Percentiles rank a stretch among this genome's conserved stretches.
Conservation (phyloP, 352 stramenopile species). For the Plasmopara viticola region DNA sequence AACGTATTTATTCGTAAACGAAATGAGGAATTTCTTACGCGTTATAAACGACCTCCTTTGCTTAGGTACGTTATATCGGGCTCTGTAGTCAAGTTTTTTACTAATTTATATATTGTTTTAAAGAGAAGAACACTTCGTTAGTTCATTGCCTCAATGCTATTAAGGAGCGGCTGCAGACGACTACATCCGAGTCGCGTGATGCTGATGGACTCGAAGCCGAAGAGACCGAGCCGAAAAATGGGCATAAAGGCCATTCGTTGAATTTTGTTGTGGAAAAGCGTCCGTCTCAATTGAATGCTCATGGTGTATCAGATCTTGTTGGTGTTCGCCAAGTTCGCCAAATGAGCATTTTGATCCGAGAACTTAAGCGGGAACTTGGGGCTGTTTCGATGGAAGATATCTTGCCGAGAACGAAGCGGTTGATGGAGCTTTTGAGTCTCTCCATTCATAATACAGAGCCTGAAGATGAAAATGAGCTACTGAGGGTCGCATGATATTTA, state of each 20-base stretch:
- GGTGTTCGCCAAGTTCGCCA: constrained; percentile 68
- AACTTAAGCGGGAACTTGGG: constrained; percentile 72
- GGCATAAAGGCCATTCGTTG: constrained; percentile 6
- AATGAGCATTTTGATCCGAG: constrained; percentile 63
- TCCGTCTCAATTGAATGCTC: constrained; percentile 6
- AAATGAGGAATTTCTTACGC: constrained; percentile 83
- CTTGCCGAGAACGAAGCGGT: constrained; percentile 57
- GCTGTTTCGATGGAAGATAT: constrained; percentile 70
- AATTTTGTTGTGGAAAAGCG: constrained; percentile 69
- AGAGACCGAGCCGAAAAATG: constrained; percentile 15
- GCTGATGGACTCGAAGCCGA: constrained; percentile 2
- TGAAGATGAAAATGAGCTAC: constrained; percentile 16
- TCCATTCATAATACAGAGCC: constrained; percentile 46
- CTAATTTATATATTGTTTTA: not conserved
- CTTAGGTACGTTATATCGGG: constrained; percentile 43
- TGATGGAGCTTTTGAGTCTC: constrained; percentile 78
- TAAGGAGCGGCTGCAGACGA: constrained; percentile 27
- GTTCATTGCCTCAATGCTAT: constrained; percentile 46
- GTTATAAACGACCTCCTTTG: constrained; percentile 48
- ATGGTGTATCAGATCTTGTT: constrained; percentile 24
- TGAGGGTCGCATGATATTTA: not conserved
- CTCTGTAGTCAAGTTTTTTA: not conserved
- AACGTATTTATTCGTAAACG: constrained; percentile 79
- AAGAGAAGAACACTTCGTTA: constrained; percentile 43
- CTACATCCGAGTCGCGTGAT: constrained; percentile 5